Base-by-base conservation (phyloP, 352 stramenopile species). In the Elongisporangium anandrum region DNA sequence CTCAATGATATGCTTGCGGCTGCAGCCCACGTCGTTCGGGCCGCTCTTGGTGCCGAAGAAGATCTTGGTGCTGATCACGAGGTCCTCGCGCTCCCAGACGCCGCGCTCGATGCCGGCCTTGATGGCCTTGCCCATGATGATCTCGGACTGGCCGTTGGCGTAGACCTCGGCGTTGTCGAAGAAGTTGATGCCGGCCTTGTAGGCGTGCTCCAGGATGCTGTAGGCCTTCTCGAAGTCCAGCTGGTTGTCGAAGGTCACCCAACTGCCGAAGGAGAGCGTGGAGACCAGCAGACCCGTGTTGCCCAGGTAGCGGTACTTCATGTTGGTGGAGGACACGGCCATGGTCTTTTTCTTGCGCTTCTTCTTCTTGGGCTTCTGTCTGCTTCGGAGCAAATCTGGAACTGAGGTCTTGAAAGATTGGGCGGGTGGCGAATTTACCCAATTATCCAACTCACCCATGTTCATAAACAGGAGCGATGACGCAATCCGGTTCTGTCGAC, bases 21-120 rank as follows among this genome's bases (percentile, higher is more conserved):
- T 83, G 26, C 72, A 29, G 12, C 68, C 60, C 45, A 69, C 52
- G n/a, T 62, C 56, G 41, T 80, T 82, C 0, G 67, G 72, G 0
- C 55, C 56, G n/a, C 49, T 34, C 41, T 68, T 66, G 52, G 63
- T 70, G 29, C 77, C 73, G 34, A 85, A 75, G 58, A 84, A 85
- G 63, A 92, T 78, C 70, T 90, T 90, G 39, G 81, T 90, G 16
- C 68, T 80, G 59, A 90, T 68, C 16, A 91, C 71, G 17, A 91
- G 65, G 21, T 92, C 75, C 22, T 90, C 79, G 17, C 80, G 73
- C 13, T 60, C 65, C 69, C 68, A 83, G 16, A 75, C 24, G 15
- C 61, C 64, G 22, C 65, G 70, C 66, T 87, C 66, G 15, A 88
- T 68, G 29, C 75, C 73, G 13, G 70, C 64, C 57, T 85, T 80